Evolutionary conservation across 108 stramenopile genomes (phyloP).

Genomic region (Nannochloropsis salina): DNA sequence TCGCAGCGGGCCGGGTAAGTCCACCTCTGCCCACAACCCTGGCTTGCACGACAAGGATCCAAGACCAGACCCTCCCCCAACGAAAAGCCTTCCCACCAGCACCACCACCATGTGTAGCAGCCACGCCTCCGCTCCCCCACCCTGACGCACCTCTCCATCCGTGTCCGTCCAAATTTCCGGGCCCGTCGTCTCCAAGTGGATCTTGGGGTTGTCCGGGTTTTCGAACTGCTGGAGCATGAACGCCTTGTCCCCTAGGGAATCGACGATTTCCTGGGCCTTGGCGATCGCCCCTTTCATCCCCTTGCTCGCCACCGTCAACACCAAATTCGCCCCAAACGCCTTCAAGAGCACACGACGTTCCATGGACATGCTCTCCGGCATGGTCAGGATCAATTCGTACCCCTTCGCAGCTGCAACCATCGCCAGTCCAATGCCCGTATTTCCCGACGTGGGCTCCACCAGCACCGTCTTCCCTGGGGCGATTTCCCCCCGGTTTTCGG

Average conservation of each 20-base stretch:
- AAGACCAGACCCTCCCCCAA: too few relatives aligned
- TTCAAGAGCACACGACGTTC: slow-evolving; percentile 75
- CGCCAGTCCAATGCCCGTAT: slow-evolving; percentile 80
- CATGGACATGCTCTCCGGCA: slow-evolving; percentile 81
- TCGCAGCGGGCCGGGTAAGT: too few relatives aligned
- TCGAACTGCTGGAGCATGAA: slow-evolving; percentile 82
- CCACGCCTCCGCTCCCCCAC: too few relatives aligned
- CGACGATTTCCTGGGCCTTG: slow-evolving; percentile 65
- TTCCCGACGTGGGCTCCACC: slow-evolving; percentile 80
- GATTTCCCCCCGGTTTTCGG: slow-evolving; percentile 74
- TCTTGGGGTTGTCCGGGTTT: slow-evolving; percentile 84
- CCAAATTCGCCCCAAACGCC: slow-evolving; percentile 63
- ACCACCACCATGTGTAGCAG: too few relatives aligned
- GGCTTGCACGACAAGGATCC: too few relatives aligned
- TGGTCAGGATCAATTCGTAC: slow-evolving; percentile 73
- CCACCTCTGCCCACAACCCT: too few relatives aligned
- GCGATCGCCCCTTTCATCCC: slow-evolving; percentile 73
- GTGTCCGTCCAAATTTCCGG: slow-evolving; percentile 67
- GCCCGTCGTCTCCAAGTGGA: slow-evolving; percentile 70
- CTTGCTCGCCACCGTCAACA: slow-evolving; percentile 62
- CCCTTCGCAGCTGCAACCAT: slow-evolving; percentile 81
- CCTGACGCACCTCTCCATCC: not conserved
- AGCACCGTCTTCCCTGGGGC: slow-evolving; percentile 64
- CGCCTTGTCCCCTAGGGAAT: slow-evolving; percentile 54
- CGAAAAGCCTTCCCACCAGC: too few relatives aligned